These are phyloP conservation scores for Coemansia sp. DNA, from an alignment of 371 early-diverging fungal species.

Conservation along the genomic window DNA sequence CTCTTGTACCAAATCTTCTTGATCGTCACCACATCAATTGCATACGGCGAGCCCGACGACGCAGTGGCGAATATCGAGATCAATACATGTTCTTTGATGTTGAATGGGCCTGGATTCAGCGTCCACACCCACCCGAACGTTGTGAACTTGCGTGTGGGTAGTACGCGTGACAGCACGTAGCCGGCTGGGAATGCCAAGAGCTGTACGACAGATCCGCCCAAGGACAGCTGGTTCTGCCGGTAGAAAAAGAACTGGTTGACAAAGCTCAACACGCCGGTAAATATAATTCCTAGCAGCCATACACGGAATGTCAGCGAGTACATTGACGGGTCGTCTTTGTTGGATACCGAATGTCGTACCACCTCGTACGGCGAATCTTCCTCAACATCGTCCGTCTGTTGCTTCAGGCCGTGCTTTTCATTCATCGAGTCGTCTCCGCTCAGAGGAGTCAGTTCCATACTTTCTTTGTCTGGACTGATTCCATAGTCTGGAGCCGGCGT, in stretches of 20 bases:
- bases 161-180: conserved; percentile 60
- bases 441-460: not conserved
- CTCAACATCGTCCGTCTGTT: not conserved
- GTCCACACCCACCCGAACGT: conserved; percentile 53
- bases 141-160: conserved; percentile 53
- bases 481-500: not conserved
- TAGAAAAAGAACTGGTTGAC: conserved; percentile 75
- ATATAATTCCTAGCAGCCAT: conserved; percentile 67
- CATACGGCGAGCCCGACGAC: conserved; percentile 68
- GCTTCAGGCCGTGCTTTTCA: conserved; percentile 41
- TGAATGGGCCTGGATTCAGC: conserved; percentile 84
- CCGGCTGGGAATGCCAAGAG: conserved; percentile 67
- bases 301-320: conserved; percentile 78
- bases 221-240: conserved; percentile 59
- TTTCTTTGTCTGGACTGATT: not conserved
- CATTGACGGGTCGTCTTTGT: conserved; percentile 66
- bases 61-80: conserved; percentile 69
- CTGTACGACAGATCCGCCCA: conserved; percentile 62
- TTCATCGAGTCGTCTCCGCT: conserved; percentile 7
- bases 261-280: conserved; percentile 59
- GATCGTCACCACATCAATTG: conserved; percentile 66
- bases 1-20: conserved; percentile 64
- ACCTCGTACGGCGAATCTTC: conserved; percentile 76
- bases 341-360: conserved; percentile 67
- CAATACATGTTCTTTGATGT: conserved; percentile 83